These are phyloP conservation scores for Phytophthora megakarya DNA, from an alignment of 352 stramenopile genomes.

Conservation along the genomic window DNA sequence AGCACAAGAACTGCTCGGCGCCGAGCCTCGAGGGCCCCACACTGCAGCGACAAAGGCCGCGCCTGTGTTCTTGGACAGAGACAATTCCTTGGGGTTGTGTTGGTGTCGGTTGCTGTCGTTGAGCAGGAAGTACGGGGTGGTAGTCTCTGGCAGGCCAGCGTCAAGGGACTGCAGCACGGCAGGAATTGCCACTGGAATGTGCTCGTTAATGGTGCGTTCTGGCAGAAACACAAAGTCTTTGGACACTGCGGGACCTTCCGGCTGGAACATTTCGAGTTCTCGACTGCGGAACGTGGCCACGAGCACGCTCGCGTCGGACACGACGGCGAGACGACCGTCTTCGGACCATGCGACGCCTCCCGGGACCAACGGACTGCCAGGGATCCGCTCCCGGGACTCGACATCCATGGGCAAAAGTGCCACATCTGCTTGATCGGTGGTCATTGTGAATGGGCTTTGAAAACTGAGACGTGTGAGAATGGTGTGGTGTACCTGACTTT, in stretches of 20 bases:
- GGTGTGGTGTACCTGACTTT: conserved; percentile 7
- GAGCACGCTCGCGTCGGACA: conserved; percentile 75
- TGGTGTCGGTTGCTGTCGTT: conserved; percentile 71
- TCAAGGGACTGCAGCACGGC: conserved; percentile 48
- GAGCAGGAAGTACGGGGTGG: conserved; percentile 66
- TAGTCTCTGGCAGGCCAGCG: conserved; percentile 33
- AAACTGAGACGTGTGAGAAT: conserved; percentile 27
- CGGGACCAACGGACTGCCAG: conserved; percentile 69
- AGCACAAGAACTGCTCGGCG: conserved; percentile 71
- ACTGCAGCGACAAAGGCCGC: conserved; percentile 59
- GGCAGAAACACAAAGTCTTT: conserved; percentile 85
- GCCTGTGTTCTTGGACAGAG: conserved; percentile 77
- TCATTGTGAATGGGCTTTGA: conserved; percentile 15
- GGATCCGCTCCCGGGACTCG: conserved; percentile 71
- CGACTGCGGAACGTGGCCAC: conserved; percentile 81
- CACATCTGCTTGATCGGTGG: conserved; percentile 25
- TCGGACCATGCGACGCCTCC: conserved; percentile 72
- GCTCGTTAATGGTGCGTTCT: conserved; percentile 42
- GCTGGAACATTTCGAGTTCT: conserved; percentile 83
- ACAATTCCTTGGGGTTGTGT: conserved; percentile 84
- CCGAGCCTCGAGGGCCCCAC: conserved; percentile 78
- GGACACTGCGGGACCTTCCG: conserved; percentile 72
- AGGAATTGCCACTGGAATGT: conserved; percentile 56
- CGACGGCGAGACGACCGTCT: conserved; percentile 72
- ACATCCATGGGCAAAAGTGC: conserved; percentile 32